Evolutionary conservation across 805 yeast species (phyloP), one percentile per base, ranked within the genome.

Genomic region (Pichia membranifaciens): DNA sequence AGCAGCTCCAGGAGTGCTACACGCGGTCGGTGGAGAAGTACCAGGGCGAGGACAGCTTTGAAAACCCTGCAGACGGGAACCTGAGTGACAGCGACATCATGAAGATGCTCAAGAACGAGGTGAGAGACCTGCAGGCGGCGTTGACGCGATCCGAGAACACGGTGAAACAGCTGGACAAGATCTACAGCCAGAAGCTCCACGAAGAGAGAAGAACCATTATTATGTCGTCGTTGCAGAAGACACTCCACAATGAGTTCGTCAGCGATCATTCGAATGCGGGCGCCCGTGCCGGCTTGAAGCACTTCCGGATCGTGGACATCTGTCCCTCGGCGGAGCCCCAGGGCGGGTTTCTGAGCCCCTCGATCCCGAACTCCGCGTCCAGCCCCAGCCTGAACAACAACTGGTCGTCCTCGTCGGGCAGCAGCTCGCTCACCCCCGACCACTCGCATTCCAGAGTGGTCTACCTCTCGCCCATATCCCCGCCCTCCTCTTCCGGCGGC

Each of bases 31-130:
- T 54, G 3, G 22, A 29, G 21, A 38, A 31, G 16, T 52, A 38
- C 40, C 29, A 25, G 10, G 10, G 10, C 10, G 29, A 25, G 29
- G 10, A 8, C 10, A 46, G 41, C 5, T 20, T 21, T 3, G 33
- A 47, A 43, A 38, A 7, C 13, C 15, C 41, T 33, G 43, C 32
- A 15, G 58, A 57, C 3, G 51, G 52, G 23, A 54, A 59, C 23
- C 43, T 48, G 17, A 51, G 64, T 1, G 58, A 60, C 43, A 61
- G 60, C 29, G 59, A 63, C 18, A 37, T 65, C 33, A 53, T 62
- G 37, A 56, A 57, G 13, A 21, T 64, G 28, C 57, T 59, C 38
- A 55, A 66, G 36, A 53, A 54, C n/a, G 69, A 66, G 47, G 60
- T 65, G 3, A 54, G 52, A 40, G 29, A 37, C 9, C 50, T 66